Evolutionary conservation across 2,329 filamentous ascomycete species (phyloP), one percentile per base, ranked within the genome.

Genomic region (Trichoderma sp.): DNA sequence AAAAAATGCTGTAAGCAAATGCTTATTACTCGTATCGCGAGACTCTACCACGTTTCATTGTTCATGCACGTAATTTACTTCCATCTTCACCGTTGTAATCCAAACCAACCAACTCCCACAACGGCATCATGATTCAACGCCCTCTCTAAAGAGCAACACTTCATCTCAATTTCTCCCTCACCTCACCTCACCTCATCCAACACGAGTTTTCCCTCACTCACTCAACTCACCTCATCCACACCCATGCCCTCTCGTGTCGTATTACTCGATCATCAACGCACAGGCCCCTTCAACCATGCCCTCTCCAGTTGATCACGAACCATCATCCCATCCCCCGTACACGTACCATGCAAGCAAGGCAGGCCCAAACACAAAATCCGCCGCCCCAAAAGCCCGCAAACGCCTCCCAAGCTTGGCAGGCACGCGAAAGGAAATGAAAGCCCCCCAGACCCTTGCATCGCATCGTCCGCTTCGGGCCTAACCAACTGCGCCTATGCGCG

Each of bases 401-500:
- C 59, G 35, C 21, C 60, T 31, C 69, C 60, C 68, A 72, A 35
- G 18, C 69, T 73, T 65, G 69, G 69, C 69, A 73, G 69, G 69
- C 60, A 73, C 69, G 27, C 69, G 63, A 65, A 64, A 65, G 29
- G 69, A 73, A 73, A 73, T 73, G 69, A 73, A 38, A 38, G n/a
- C 31, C 16, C 18, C 35, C 69, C 35, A 35, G 35, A 64, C 69
- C 69, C 69, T 33, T 73, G 69, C 60, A 41, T 38, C 69, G 38
- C 69, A 64, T 64, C 69, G 27, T 72, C 59, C 59, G 41, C 69
- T 73, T 65, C 69, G 69, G 69, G 60, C 41, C 69, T 73, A 65
- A 68, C n/a, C 59, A 35, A 62, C 31, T 33, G 29, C 27, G 27
- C 59, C 59, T 35, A 64, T 73, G 60, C 69, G 69, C 69, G 69